Evolutionary conservation across 2,329 filamentous ascomycete genomes (phyloP).

Genomic region (Graphilbum sp.): DNA sequence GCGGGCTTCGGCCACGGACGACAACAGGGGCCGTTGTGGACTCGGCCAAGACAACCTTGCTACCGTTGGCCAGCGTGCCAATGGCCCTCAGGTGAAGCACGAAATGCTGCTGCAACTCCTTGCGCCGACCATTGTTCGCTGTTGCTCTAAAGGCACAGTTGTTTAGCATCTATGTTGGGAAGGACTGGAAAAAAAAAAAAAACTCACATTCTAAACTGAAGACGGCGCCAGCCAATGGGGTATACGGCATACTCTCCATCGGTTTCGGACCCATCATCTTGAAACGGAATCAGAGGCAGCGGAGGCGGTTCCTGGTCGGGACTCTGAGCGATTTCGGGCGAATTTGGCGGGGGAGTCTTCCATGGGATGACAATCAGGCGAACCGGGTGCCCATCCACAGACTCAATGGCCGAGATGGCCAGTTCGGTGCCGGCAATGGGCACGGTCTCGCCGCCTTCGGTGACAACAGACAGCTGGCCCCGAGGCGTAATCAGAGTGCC

Average conservation of each 20-base stretch:
- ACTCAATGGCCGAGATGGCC: constrained; percentile 82
- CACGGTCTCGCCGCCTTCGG: constrained; percentile 69
- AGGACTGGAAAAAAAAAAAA: too few relatives aligned
- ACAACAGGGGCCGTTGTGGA: constrained; percentile 82
- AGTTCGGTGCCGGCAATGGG: constrained; percentile 73
- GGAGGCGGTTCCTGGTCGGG: constrained; percentile 74
- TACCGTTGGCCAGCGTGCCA: constrained; percentile 69
- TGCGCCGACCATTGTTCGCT: constrained; percentile 85
- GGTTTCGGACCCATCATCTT: constrained; percentile 36
- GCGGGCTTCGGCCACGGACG: constrained; percentile 77
- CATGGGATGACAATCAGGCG: constrained; percentile 94
- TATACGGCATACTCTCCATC: constrained; percentile 80
- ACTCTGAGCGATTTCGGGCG: constrained; percentile 45
- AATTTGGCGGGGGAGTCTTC: constrained; percentile 82
- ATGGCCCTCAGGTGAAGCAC: constrained; percentile 75
- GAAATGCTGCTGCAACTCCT: constrained; percentile 94
- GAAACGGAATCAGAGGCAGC: constrained; percentile 55
- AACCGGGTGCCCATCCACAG: constrained; percentile 79
- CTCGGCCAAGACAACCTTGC: constrained; percentile 67
- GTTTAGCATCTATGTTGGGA: constrained; percentile 9
- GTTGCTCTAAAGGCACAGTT: constrained; percentile 48
- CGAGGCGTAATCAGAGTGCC: constrained; percentile 71
- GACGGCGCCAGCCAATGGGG: constrained; percentile 81
- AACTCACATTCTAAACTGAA: constrained; percentile 78
- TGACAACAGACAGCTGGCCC: constrained; percentile 62